phyloP scores from a whole-genome alignment of 2,329 filamentous ascomycete species.

The Celoporthe dispersa region DNA sequence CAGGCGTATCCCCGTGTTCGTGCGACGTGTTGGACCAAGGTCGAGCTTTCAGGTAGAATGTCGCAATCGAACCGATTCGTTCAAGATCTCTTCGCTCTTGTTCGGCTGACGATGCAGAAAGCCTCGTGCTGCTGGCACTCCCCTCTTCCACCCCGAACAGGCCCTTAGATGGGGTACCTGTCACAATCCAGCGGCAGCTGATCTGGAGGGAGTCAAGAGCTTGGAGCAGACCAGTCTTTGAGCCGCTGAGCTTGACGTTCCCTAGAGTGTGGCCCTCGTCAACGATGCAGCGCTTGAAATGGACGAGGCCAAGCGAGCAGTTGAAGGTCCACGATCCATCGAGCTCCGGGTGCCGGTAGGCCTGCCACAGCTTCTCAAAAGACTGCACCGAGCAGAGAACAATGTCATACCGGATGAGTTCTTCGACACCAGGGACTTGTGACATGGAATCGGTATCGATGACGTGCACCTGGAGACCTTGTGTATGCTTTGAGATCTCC shows the following conservation, averaged over 20 bases:
- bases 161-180: constrained; percentile 85
- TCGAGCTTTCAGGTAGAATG: constrained; percentile 73
- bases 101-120: constrained; percentile 45
- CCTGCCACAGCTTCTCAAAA: constrained; percentile 66
- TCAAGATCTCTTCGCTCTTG: constrained; percentile 68
- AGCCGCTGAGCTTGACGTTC: constrained; percentile 55
- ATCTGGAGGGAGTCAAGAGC: constrained; percentile 61
- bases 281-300: constrained; percentile 87
- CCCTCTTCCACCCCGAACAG: constrained; percentile 71
- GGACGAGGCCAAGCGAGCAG: constrained; percentile 70
- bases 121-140: constrained; percentile 13
- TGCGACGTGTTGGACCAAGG: constrained; percentile 73
- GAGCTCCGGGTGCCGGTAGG: constrained; percentile 46
- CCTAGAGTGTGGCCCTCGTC: constrained; percentile 91
- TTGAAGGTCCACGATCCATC: constrained; percentile 40
- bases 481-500: constrained; percentile 80
- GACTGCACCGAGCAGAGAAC: constrained; percentile 75
- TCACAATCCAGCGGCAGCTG: constrained; percentile 84
- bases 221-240: constrained; percentile 59
- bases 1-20: constrained; percentile 59
- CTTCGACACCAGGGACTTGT: constrained; percentile 58
- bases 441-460: constrained; percentile 54
- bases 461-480: constrained; percentile 66
- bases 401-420: constrained; percentile 72
- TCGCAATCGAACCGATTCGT: constrained; percentile 66